Base-by-base conservation (phyloP, 495 filamentous ascomycete genomes). In the Penicillium verhagenii region DNA sequence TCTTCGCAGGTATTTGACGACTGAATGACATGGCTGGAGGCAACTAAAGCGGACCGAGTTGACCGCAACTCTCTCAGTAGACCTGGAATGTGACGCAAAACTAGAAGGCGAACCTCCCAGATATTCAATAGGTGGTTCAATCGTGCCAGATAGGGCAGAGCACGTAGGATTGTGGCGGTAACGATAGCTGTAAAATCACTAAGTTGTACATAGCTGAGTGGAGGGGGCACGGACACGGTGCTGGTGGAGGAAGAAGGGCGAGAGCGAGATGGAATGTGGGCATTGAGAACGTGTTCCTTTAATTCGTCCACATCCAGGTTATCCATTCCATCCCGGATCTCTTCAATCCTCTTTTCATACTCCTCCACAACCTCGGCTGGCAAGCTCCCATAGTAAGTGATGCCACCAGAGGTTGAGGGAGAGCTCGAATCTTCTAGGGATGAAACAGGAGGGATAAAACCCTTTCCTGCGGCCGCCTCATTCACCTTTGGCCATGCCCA, bases 111-210 rank as follows among this genome's bases (percentile, higher is more conserved):
- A 20, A 87, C 81, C 18, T 75, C 82, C 94, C 94, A 98, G 9
- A 80, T 79, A 40, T 80, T 80, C 43, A 97, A 74, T 1, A 92
- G 68, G 13, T 79, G 77, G 25, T 79, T 84, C 35, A 98, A 70
- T 26, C 80, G 82, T 26, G 87, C 87, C n/a, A 96, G 70, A 39
- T 87, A 84, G 1, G 95, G 94, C 21, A 98, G 78, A 9, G 92
- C 84, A 56, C 92, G 89, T 14, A 98, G 65, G 4, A 92, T 88
- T 16, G 90, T 96, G 20, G 90, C 88, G 21, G 94, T 97, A 38
- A 97, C 81, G 31, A 97, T 77, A 24, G 93, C 86, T 2, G 92
- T 92, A 65, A 96, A 84, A 66, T 95, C 92, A 59, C 92, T 91
- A 69, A 97, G 57, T 57, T 81, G 71, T 44, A 78, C 65, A 78